phyloP scores from a whole-genome alignment of 2,329 filamentous ascomycete genomes.

The Sporothrix brunneoviolacea region DNA sequence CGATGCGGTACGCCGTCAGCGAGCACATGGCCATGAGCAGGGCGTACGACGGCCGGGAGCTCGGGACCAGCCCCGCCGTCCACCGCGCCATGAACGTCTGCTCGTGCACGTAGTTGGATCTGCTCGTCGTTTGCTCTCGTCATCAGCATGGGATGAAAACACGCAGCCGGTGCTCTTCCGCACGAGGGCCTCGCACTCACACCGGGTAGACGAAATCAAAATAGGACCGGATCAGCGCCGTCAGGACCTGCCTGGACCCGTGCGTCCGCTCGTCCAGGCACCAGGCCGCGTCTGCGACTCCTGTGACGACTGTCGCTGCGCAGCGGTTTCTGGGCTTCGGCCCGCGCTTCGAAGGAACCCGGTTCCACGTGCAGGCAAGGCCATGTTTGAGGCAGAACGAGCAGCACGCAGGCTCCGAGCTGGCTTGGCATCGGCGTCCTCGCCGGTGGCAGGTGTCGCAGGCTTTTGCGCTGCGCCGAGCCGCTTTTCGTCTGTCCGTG shows the following conservation, averaged over 20 bases:
- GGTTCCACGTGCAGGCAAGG: constrained; percentile 3
- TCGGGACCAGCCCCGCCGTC: background rate
- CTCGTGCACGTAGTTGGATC: constrained; percentile 7
- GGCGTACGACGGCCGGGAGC: constrained; percentile 2
- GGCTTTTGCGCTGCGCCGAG: constrained; percentile 1
- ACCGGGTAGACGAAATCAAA: constrained; percentile 15
- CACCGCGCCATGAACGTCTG: constrained; percentile 7
- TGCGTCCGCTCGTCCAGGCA: background rate
- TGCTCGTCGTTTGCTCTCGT: background rate
- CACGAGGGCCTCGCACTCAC: constrained; percentile 2
- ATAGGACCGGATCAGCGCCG: constrained; percentile 1
- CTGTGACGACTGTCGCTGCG: too few relatives aligned
- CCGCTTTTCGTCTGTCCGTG: background rate
- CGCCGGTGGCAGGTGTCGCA: constrained; percentile 9
- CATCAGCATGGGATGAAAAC: background rate
- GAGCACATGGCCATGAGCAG: constrained; percentile 7
- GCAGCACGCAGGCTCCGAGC: background rate
- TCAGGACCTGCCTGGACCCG: background rate
- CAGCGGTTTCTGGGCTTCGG: constrained; percentile 1
- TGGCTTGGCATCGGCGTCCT: constrained; percentile 3
- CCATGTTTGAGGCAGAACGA: constrained; percentile 1
- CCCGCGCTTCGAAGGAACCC: constrained; percentile 4
- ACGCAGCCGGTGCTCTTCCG: background rate
- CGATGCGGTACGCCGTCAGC: constrained; percentile 5
- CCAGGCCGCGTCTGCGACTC: background rate